Evolutionary conservation across 495 filamentous ascomycete genomes (phyloP).

Genomic region (Sabuloglossum arenarium): DNA sequence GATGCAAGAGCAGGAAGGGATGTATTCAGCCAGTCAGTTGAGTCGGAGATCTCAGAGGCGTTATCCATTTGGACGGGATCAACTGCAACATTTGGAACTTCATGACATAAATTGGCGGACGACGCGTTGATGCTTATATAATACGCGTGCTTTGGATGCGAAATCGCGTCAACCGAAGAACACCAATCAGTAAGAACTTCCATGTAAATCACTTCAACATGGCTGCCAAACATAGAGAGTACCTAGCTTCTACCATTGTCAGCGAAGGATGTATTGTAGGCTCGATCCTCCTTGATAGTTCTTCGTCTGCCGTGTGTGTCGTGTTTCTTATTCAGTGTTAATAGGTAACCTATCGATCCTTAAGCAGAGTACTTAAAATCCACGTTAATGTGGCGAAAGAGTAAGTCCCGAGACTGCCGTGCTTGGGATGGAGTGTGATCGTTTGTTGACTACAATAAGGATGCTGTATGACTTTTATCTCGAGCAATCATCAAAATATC

Average conservation of each 20-base stretch:
- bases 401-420: slow-evolving; percentile 21
- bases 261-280: slow-evolving; percentile 55
- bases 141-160: not conserved
- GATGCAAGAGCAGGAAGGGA: slow-evolving; percentile 46
- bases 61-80: not conserved
- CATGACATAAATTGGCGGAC: not conserved
- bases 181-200: not conserved
- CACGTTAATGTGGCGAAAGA: slow-evolving; percentile 71
- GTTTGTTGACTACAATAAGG: slow-evolving; percentile 21
- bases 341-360: slow-evolving; percentile 65
- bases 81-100: not conserved
- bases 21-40: slow-evolving; percentile 85
- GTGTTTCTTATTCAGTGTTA: not conserved
- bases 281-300: slow-evolving; percentile 3
- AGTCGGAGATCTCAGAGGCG: slow-evolving; percentile 50
- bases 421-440: not conserved
- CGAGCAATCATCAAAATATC: slow-evolving; percentile 55
- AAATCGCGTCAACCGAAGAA: not conserved
- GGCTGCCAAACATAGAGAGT: slow-evolving; percentile 41
- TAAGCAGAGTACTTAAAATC: slow-evolving; percentile 60
- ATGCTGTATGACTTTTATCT: slow-evolving; percentile 83
- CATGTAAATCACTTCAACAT: slow-evolving; percentile 19
- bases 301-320: not conserved
- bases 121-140: not conserved
- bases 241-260: slow-evolving; percentile 54